Evolutionary conservation across 495 filamentous ascomycete species (phyloP).

Genomic region (Margaritispora aquatica): DNA sequence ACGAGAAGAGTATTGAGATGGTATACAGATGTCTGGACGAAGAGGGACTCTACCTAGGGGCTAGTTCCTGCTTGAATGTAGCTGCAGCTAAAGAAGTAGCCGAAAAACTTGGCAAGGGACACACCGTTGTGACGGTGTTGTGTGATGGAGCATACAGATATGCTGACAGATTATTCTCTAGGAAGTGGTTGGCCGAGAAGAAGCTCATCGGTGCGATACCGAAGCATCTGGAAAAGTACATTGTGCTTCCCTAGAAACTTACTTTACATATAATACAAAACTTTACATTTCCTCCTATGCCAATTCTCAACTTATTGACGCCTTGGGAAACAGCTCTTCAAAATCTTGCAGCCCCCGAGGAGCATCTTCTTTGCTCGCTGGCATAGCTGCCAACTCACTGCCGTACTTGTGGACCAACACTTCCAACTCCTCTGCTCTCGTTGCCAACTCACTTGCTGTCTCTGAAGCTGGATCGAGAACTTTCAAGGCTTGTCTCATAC

Average conservation of each 20-base stretch:
- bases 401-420: neutral
- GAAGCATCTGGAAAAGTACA: slow-evolving; percentile 81
- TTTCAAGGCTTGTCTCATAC: slow-evolving; percentile 31
- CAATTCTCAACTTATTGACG: neutral
- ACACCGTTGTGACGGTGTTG: slow-evolving; percentile 88
- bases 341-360: slow-evolving; percentile 3
- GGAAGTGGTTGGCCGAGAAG: slow-evolving; percentile 83
- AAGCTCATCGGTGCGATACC: slow-evolving; percentile 78
- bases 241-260: slow-evolving; percentile 46
- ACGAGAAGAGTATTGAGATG: slow-evolving; percentile 96
- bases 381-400: neutral
- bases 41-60: slow-evolving; percentile 93
- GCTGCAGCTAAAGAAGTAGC: slow-evolving; percentile 93
- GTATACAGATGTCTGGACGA: slow-evolving; percentile 96
- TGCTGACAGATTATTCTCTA: slow-evolving; percentile 86
- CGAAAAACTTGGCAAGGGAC: slow-evolving; percentile 79
- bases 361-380: neutral
- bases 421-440: slow-evolving; percentile 6
- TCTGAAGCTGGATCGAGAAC: slow-evolving; percentile 32
- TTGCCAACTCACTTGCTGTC: slow-evolving; percentile 7
- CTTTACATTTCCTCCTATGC: neutral
- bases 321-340: slow-evolving; percentile 1
- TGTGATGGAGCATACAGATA: slow-evolving; percentile 96
- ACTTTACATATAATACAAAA: slow-evolving; percentile 12
- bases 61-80: slow-evolving; percentile 88